Evolutionary conservation across 805 yeast species (phyloP).

Genomic region (Saccharomyces jurei): DNA sequence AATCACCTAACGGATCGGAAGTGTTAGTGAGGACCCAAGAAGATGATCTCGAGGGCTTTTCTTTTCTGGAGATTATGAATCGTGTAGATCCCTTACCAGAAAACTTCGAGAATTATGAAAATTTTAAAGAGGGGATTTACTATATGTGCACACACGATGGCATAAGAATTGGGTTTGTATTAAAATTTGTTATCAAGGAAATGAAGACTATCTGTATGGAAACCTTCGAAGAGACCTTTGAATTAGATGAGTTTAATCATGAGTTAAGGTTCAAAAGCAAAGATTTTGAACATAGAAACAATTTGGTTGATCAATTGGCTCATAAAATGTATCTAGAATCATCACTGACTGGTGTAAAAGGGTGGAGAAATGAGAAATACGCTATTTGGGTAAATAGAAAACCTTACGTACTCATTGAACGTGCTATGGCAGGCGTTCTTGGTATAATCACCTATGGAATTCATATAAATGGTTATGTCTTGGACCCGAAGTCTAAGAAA

Average conservation of each 20-base stretch:
- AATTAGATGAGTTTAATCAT: conserved; percentile 23
- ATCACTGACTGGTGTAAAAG: conserved; percentile 35
- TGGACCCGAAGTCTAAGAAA: conserved; percentile 37
- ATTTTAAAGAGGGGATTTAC: conserved; percentile 25
- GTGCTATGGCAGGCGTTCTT: conserved; percentile 70
- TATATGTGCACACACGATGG: conserved; percentile 33
- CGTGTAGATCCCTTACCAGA: conserved; percentile 25
- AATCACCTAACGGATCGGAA: conserved; percentile 10
- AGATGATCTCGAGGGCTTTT: conserved; percentile 15
- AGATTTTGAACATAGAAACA: conserved; percentile 25
- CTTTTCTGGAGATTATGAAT: conserved; percentile 22
- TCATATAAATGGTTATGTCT: conserved; percentile 74
- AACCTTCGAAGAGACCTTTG: conserved; percentile 20
- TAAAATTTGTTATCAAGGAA: conserved; percentile 30
- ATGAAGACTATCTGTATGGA: conserved; percentile 16
- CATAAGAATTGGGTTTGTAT: conserved; percentile 33
- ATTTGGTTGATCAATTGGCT: conserved; percentile 41
- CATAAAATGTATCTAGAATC: conserved; percentile 31
- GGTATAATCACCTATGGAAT: conserved; percentile 90
- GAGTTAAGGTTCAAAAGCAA: conserved; percentile 27
- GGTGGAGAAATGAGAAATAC: conserved; percentile 86
- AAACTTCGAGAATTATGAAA: conserved; percentile 11
- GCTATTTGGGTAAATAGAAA: conserved; percentile 47
- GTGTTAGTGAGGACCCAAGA: conserved; percentile 18
- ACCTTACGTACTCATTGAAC: conserved; percentile 66